phyloP scores from a whole-genome alignment of 352 stramenopile species.

The Aphanomyces cochlioides region DNA sequence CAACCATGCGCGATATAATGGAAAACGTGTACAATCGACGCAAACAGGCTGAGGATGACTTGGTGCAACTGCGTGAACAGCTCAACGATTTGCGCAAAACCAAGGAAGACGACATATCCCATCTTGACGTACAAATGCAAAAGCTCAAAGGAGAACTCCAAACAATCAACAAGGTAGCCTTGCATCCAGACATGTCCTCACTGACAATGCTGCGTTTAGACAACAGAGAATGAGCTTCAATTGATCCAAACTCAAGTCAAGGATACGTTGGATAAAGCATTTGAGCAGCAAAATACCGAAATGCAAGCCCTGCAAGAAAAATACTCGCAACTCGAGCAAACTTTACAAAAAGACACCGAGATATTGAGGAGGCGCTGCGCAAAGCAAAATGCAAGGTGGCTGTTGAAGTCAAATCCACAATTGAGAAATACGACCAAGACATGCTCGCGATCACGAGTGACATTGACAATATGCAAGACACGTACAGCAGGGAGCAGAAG shows the following conservation, averaged over 20 bases:
- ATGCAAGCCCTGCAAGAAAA: constrained; percentile 67
- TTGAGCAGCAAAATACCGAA: constrained; percentile 74
- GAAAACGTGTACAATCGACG: constrained; percentile 66
- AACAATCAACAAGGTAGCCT: constrained; percentile 57
- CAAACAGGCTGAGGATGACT: constrained; percentile 80
- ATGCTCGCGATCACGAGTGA: constrained; percentile 61
- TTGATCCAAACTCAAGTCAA: constrained; percentile 76
- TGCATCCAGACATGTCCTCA: too few species aligned
- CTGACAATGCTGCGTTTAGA: too few species aligned
- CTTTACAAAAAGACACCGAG: constrained; percentile 66
- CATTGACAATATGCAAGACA: constrained; percentile 45
- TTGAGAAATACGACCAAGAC: constrained; percentile 76
- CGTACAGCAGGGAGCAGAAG: constrained; percentile 46
- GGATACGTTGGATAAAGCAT: constrained; percentile 61
- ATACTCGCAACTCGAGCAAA: constrained; percentile 48
- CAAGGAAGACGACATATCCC: constrained; percentile 76
- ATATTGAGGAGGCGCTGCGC: constrained; percentile 70
- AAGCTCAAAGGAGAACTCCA: constrained; percentile 77
- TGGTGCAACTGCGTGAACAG: constrained; percentile 66
- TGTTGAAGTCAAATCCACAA: constrained; percentile 56
- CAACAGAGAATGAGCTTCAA: constrained; percentile 58
- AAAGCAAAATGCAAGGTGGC: constrained; percentile 83
- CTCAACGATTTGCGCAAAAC: constrained; percentile 69
- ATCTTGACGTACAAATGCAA: constrained; percentile 74
- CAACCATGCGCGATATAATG: constrained; percentile 79